Evolutionary conservation across 2,329 filamentous ascomycete species (phyloP).

Genomic region (Seiridium unicorne): DNA sequence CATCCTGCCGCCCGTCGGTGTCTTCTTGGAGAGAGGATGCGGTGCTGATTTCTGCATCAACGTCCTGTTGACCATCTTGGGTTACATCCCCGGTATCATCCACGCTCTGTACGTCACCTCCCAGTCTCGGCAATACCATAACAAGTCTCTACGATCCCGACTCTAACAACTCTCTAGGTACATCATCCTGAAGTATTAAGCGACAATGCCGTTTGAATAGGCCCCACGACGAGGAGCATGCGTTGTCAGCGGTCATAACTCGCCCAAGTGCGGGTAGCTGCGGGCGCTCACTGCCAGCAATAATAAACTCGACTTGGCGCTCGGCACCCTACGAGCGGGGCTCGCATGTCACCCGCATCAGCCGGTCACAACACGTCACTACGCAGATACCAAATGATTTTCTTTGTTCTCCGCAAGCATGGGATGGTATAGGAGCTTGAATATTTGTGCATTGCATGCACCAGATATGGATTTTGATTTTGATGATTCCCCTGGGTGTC

Average conservation of each 20-base stretch:
- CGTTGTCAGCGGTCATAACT: too few species aligned
- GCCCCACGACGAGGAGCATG: too few species aligned
- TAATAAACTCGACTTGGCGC: too few species aligned
- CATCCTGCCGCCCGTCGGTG: conserved; percentile 74
- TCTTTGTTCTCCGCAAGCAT: neutral
- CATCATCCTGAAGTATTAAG: conserved; percentile 75
- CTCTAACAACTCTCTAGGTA: conserved; percentile 44
- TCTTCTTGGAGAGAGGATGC: conserved; percentile 81
- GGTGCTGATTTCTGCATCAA: conserved; percentile 77
- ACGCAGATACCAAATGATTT: neutral
- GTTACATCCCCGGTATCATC: conserved; percentile 72
- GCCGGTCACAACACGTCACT: neutral
- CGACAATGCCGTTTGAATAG: neutral
- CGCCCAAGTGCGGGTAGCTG: too few species aligned
- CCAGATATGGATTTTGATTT: neutral
- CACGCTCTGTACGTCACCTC: conserved; percentile 67
- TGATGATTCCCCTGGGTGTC: neutral
- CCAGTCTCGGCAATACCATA: neutral
- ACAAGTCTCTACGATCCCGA: conserved; percentile 10
- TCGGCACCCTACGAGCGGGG: neutral
- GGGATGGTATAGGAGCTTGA: neutral
- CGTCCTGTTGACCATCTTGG: conserved; percentile 71
- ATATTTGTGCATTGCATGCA: neutral
- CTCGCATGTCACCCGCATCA: neutral
- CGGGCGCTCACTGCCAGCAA: too few species aligned